Base-by-base conservation (phyloP, 495 filamentous ascomycete species). In the Evernia prunastri region DNA sequence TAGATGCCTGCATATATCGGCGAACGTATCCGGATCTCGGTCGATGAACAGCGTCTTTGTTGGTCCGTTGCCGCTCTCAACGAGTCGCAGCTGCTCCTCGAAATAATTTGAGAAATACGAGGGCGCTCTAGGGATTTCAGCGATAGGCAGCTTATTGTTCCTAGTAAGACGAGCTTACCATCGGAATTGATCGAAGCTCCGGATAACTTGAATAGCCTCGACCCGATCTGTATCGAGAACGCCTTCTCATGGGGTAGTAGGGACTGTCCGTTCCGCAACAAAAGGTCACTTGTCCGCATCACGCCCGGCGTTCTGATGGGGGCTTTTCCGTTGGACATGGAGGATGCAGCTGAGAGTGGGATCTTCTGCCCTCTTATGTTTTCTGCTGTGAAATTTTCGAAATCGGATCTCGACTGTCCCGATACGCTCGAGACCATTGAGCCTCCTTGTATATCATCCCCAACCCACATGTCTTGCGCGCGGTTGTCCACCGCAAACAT, bases 101-200 rank as follows among this genome's bases (percentile, higher is more conserved):
- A 98, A 98, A 77, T 92, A 97, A 66, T 88, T 87, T 27, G 94
- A 96, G 75, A 98, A 97, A 74, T 97, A 98, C 65, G 94, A 97
- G 69, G 93, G 93, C 76, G 92, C 93, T 97, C 79, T 81, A 79
- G 74, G 75, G 79, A 72, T 73, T 71, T 85, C 75, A 85, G 80
- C 67, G 67, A 69, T 33, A 53, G 47, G 27, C 39, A 18, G 25
- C 37, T 35, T 36, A 15, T 18, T 11, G 4, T 31, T 23, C 10
- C 17, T n/a, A 15, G 56, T 8, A 56, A n/a, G 29, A 61, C 54
- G 31, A 43, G 25, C 62, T 42, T 75, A 97, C 93, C 91, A 85
- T 97, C 93, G 58, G 92, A 96, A 54, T 90, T 92, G 66, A 97
- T 84, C 56, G 91, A 96, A 23, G 93, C 93, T n/a, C 93, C 93